A percentile compares a stretch with the other conserved stretches of the same genome.
These are phyloP conservation scores for Penicillium corylophilum DNA, from an alignment of 2,329 filamentous ascomycete genomes.

Conservation along the genomic window DNA sequence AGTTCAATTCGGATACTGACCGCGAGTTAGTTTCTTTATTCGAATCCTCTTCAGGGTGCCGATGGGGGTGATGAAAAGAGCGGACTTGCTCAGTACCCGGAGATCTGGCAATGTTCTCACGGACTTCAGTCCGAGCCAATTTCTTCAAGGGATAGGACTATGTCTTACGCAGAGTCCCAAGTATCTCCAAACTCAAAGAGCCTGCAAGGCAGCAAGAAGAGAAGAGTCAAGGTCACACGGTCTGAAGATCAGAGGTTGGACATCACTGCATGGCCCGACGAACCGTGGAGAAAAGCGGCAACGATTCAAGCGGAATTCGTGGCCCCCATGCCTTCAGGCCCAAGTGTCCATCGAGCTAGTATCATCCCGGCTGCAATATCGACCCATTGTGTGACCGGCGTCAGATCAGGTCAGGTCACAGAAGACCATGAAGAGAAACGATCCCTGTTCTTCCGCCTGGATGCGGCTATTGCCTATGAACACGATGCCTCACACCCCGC, in stretches of 20 bases:
- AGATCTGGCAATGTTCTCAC: background rate
- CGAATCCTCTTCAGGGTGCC: background rate
- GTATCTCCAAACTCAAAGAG: constrained; percentile 16
- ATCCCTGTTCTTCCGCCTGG: constrained; percentile 15
- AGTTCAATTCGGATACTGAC: background rate
- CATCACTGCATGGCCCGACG: constrained; percentile 34
- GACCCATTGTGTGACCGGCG: background rate
- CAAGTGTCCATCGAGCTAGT: constrained; percentile 9
- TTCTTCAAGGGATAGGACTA: background rate
- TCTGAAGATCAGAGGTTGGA: constrained; percentile 29
- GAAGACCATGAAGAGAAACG: constrained; percentile 1
- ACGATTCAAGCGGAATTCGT: constrained; percentile 7
- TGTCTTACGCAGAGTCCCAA: background rate
- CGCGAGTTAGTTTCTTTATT: constrained; percentile 1
- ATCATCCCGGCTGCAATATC: constrained; percentile 16
- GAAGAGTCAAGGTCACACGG: constrained; percentile 21
- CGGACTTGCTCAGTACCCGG: background rate
- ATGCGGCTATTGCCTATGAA: constrained; percentile 19
- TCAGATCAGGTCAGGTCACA: background rate
- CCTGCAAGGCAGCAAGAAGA: constrained; percentile 12
- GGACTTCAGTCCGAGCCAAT: constrained; percentile 1
- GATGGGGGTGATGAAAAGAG: background rate
- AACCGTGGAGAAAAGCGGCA: constrained; percentile 19
- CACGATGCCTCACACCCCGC: background rate
- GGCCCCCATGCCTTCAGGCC: constrained; percentile 10